Conservation (phyloP, 306 rosid species). For the Casuarina cunninghamiana region DNA sequence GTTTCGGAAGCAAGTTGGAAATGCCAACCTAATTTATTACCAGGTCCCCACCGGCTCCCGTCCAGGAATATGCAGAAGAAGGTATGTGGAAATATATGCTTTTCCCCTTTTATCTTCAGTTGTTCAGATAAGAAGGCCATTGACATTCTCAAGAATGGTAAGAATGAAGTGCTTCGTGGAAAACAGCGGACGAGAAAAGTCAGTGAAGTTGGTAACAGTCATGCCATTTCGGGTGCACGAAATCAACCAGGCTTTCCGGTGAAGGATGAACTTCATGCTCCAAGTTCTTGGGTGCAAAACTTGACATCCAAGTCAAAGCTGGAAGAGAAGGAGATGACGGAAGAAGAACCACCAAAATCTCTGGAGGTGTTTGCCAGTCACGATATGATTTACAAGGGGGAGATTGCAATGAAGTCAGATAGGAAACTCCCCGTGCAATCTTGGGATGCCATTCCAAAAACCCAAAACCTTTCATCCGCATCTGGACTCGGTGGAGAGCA, state of each 20-base stretch:
- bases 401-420: slow-evolving; percentile 34
- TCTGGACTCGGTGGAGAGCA: slow-evolving; percentile 2
- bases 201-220: slow-evolving; percentile 14
- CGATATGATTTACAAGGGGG: slow-evolving; percentile 15
- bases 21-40: slow-evolving; percentile 26
- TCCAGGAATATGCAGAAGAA: slow-evolving; percentile 27
- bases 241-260: slow-evolving; percentile 10
- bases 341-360: slow-evolving; percentile 35
- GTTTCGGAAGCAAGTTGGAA: slow-evolving; percentile 44
- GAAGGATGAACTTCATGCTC: slow-evolving; percentile 16
- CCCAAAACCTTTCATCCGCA: slow-evolving; percentile 15
- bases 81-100: slow-evolving; percentile 22
- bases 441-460: slow-evolving; percentile 55
- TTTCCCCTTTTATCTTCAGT: slow-evolving; percentile 38
- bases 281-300: slow-evolving; percentile 18
- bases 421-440: slow-evolving; percentile 43
- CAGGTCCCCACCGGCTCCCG: slow-evolving; percentile 24
- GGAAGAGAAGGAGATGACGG: slow-evolving; percentile 7
- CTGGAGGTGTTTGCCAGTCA: slow-evolving; percentile 47
- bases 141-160: slow-evolving; percentile 15
- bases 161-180: slow-evolving; percentile 4
- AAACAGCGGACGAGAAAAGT: slow-evolving; percentile 17
- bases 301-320: slow-evolving; percentile 10
- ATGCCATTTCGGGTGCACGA: background rate
- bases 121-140: slow-evolving; percentile 46